Evolutionary conservation across 371 early-diverging fungal species (phyloP), one percentile per base, ranked within the genome.

Genomic region (Mortierella sp.): DNA sequence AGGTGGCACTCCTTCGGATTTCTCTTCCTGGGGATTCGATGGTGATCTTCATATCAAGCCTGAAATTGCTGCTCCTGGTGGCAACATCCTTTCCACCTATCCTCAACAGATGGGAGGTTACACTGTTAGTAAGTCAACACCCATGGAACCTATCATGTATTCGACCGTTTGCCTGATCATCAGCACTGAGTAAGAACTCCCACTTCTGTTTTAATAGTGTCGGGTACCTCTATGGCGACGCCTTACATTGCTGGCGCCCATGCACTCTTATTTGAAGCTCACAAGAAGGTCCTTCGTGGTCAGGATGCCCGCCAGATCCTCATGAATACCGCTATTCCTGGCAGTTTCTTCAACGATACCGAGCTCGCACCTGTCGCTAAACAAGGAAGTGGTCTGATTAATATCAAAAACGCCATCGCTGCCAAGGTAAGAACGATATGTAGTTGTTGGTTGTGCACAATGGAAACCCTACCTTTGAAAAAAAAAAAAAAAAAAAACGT

Each of bases 321-420:
- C 19, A 68, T 83, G 51, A 93, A 89, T 80, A 85, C 81, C 27
- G 88, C 84, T 1, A 66, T 73, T 38, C 74, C 60, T 71, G 57
- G 7, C 52, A 81, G 34, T 10, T 34, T 34, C 34, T 34, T 34
- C 34, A 81, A 66, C 52, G 41, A 79, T 9, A 67, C 81, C 52
- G 57, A 69, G 52, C 72, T 54, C 19, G 81, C 85, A n/a, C 81
- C 87, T 0, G 81, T 83, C 3, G 85, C 86, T 49, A 79, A 80
- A 55, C 91, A 93, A 70, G 95, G 95, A 2, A 82, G 88, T 30
- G 95, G 95, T 21, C 71, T 94, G 13, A 82, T 95, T 49, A 84
- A 94, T 74, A 76, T 86, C 24, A 81, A 82, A 58, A 69, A 82
- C 34, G 88, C 94, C 1, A 57, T 93, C 51, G 58, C 31, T 14